These are phyloP conservation scores for Fusarium chuoi DNA, from an alignment of 2,329 filamentous ascomycete species.

Conservation along the genomic window DNA sequence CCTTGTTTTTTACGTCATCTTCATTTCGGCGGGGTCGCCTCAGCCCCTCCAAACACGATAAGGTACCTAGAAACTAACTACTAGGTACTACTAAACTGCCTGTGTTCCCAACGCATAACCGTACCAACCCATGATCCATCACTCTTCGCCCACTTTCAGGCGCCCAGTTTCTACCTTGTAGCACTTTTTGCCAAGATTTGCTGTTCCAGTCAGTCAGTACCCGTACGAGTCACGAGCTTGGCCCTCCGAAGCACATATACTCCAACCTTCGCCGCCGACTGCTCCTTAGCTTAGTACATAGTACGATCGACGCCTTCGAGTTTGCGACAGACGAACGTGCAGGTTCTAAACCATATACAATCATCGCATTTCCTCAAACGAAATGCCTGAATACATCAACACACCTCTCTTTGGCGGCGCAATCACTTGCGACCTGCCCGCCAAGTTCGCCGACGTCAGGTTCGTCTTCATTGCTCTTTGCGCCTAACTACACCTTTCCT, in stretches of 20 bases:
- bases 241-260: slow-evolving; percentile 1
- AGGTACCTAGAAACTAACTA: not conserved
- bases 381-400: slow-evolving; percentile 65
- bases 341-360: not conserved
- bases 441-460: slow-evolving; percentile 78
- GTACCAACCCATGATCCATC: slow-evolving; percentile 31
- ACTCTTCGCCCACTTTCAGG: slow-evolving; percentile 32
- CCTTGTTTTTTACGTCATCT: slow-evolving; percentile 35
- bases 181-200: slow-evolving; percentile 20
- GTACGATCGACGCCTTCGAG: not conserved
- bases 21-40: slow-evolving; percentile 23
- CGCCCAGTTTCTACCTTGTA: slow-evolving; percentile 21
- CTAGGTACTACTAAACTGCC: not conserved
- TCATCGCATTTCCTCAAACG: slow-evolving; percentile 10
- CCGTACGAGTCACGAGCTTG: not conserved
- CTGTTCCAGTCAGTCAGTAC: not conserved
- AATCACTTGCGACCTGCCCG: slow-evolving; percentile 74
- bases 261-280: not conserved
- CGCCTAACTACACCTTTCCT: slow-evolving; percentile 1
- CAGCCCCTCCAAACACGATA: slow-evolving; percentile 34
- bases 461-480: slow-evolving; percentile 46
- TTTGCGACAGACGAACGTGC: slow-evolving; percentile 12
- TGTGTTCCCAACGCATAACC: slow-evolving; percentile 8
- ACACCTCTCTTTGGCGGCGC: slow-evolving; percentile 78
- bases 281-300: not conserved